Evolutionary conservation across 75 land plant genomes (phyloP), one percentile per base, ranked within the genome.

Genomic region (Pinus albicaulis): DNA sequence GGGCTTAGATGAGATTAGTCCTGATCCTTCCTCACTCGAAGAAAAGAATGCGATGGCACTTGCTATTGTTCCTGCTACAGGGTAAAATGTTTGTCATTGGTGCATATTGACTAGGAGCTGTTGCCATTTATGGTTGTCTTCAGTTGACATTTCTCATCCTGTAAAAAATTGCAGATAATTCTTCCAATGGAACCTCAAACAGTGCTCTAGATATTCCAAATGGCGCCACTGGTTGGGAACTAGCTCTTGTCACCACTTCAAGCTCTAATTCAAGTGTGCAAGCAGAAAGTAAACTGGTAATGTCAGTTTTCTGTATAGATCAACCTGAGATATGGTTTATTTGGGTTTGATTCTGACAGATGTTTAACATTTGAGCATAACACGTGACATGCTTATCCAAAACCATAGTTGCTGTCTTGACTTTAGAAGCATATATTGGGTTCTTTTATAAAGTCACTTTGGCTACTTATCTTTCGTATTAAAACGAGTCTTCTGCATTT

Each of bases 221-320:
- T 84, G 92, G 88, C 25, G 71, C 91, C 36, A 89, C 98, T 58
- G 99, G 99, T 74, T 98, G 99, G 99, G 98, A 98, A 74, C 80
- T 98, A 69, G 99, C 98, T 55, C 92, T 98, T 68, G 98, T 98
- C 24, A 92, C 92, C 16, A 96, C 91, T 75, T 93, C 98, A 61
- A 94, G 92, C 78, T 88, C 90, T 56, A 86, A 85, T 85, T 83
- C 82, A 17, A 52, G 59, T 80, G 93, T 90, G 10, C 76, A 82
- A 0, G 80, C 79, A 61, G 64, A 85, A 41, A 94, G 88, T 85
- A 92, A 94, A 83, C 78, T 94, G 91, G 99, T 97, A 87, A 78
- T 79, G 23, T 55, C 19, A 72, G 57, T 14, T 24, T 72, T 55
- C 57, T 23, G 16, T 72, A 23, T 61, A 61, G 7, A 58, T 44